These are phyloP conservation scores for Prunus fruticosa DNA, from an alignment of 306 rosid species.

Conservation along the genomic window DNA sequence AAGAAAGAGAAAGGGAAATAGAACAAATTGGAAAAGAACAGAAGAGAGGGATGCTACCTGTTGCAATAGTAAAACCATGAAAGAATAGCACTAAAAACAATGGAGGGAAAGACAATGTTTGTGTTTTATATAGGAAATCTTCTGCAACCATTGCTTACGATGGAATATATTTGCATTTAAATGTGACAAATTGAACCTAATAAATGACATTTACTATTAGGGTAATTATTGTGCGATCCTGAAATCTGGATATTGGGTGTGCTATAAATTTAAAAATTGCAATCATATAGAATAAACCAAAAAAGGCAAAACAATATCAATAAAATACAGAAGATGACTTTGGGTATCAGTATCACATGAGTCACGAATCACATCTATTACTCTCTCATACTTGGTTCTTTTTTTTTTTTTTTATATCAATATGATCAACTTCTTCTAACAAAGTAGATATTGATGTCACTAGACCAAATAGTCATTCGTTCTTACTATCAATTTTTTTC, in stretches of 20 bases:
- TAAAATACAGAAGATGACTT: too few species aligned
- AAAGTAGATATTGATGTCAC: too few species aligned
- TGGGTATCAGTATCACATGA: too few species aligned
- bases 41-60: background rate
- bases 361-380: too few species aligned
- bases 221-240: background rate
- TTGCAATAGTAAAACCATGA: constrained; percentile 10
- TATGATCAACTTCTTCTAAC: too few species aligned
- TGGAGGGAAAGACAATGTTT: background rate
- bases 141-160: background rate
- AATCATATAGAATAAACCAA: too few species aligned
- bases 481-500: too few species aligned
- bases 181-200: constrained; percentile 1
- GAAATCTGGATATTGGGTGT: constrained; percentile 2
- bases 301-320: too few species aligned
- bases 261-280: background rate
- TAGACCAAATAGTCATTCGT: too few species aligned
- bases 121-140: background rate
- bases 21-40: background rate
- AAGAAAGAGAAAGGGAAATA: background rate
- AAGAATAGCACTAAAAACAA: background rate
- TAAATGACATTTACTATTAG: constrained; percentile 13
- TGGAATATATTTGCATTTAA: constrained; percentile 7
- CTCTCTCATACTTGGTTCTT: too few species aligned
- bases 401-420: too few species aligned